Conservation (phyloP, 164 flowering plant species). For the Vitis rotundifolia region DNA sequence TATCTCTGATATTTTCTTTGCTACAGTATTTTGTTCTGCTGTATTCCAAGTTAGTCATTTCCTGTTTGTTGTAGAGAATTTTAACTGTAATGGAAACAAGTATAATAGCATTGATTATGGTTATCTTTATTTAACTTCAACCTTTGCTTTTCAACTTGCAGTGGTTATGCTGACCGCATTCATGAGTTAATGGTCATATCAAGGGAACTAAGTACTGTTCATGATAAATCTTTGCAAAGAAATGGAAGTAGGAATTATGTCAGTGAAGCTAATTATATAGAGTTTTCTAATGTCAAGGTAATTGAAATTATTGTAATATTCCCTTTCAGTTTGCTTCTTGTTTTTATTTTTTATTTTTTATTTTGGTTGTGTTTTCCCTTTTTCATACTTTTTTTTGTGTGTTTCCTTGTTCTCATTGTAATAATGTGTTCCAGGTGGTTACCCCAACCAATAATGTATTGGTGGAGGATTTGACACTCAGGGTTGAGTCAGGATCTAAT, state of each 20-base stretch:
- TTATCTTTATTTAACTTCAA: background rate
- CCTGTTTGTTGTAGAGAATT: too few relatives aligned
- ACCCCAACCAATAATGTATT: constrained; percentile 94
- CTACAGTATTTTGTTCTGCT: too few relatives aligned
- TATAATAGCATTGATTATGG: too few relatives aligned
- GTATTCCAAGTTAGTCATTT: too few relatives aligned
- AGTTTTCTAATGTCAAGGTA: constrained; percentile 91
- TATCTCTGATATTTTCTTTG: too few relatives aligned
- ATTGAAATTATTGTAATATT: background rate
- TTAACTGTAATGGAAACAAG: too few relatives aligned
- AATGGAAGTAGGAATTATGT: constrained; percentile 65
- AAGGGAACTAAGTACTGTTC: constrained; percentile 59
- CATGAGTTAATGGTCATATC: constrained; percentile 81
- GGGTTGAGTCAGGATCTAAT: constrained; percentile 88
- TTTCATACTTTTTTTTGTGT: too few relatives aligned
- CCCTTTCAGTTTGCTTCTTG: background rate
- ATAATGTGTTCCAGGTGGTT: constrained; percentile 70
- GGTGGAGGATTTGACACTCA: constrained; percentile 82
- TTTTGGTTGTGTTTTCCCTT: too few relatives aligned
- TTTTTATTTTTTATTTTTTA: background rate
- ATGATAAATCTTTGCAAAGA: constrained; percentile 49
- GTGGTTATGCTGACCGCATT: constrained; percentile 99
- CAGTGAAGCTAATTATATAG: constrained; percentile 83
- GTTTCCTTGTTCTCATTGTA: background rate
- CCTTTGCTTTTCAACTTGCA: constrained; percentile 26